Evolutionary conservation across 2,329 filamentous ascomycete genomes (phyloP), one percentile per base, ranked within the genome.

Genomic region (Corynespora cassiicola): DNA sequence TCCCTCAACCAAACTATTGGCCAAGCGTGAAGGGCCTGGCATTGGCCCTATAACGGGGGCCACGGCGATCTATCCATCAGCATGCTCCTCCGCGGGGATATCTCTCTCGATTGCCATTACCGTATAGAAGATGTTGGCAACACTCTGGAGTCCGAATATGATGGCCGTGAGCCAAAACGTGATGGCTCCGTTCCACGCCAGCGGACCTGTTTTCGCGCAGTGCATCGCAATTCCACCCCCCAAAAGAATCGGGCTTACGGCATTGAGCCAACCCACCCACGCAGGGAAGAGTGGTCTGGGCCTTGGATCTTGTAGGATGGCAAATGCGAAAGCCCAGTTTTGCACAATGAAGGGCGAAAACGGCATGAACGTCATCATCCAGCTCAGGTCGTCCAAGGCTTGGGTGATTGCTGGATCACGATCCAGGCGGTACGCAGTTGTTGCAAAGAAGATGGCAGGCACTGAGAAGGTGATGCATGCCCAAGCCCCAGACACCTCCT

Each of bases 391-490:
- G 23, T 51, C 55, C 20, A 57, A 27, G 7, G 42, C 42, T 39
- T 53, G 46, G 7, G 53, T 57, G 14, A 57, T 55, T 33, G 53
- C 51, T 19, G 42, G 21, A 4, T 36, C 31, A 16, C 53, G 41
- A 2, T 55, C 51, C 6, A 46, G 49, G 14, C 53, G 49, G 36
- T 55, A 57, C 3, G 39, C 32, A 3, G 54, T 50, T 10, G 45
- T 48, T 9, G 44, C 52, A 15, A 57, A 40, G 28, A 57, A 34
- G 11, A 55, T 55, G 19, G 39, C 52, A 15, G 47, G 45, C 3
- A 55, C 30, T 9, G 35, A 37, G 16, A 50, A 55, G 7, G 45
- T 50, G 25, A 52, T 42, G 30, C 36, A 27, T 15, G 36, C 48
- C 28, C 32, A 39, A 6, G 54, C 47, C 8, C 47, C 47, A 30